phyloP scores from a whole-genome alignment of 2,329 filamentous ascomycete species.

The Ophiocordyceps australis region DNA sequence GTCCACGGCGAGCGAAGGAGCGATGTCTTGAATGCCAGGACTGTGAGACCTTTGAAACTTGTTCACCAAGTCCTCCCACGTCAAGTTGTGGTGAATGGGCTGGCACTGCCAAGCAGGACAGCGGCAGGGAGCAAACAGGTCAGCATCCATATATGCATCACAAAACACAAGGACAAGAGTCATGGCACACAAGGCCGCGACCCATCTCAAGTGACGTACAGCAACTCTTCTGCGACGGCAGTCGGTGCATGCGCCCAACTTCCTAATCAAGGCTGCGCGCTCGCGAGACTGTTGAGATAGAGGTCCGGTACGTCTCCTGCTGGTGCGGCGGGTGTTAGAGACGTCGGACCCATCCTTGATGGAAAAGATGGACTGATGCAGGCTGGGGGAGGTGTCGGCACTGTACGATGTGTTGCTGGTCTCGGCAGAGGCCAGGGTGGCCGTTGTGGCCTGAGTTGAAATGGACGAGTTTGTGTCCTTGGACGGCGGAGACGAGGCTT shows the following conservation, averaged over 20 bases:
- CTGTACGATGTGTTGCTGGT: slow-evolving; percentile 31
- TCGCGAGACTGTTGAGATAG: slow-evolving; percentile 39
- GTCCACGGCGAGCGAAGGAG: slow-evolving; percentile 18
- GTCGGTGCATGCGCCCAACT: slow-evolving; percentile 37
- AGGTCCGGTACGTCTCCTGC: slow-evolving; percentile 39
- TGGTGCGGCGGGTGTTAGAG: slow-evolving; percentile 32
- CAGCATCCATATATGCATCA: background rate
- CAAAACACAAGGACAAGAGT: too few relatives aligned
- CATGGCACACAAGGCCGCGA: too few relatives aligned
- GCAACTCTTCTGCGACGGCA: slow-evolving; percentile 38
- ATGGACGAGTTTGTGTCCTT: slow-evolving; percentile 36
- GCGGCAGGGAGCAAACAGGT: slow-evolving; percentile 1
- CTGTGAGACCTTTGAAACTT: slow-evolving; percentile 35
- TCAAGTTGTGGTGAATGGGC: slow-evolving; percentile 40
- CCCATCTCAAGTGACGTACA: slow-evolving; percentile 29
- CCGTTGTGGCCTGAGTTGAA: slow-evolving; percentile 29
- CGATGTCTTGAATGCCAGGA: slow-evolving; percentile 29
- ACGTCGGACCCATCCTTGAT: slow-evolving; percentile 35
- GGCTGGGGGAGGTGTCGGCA: slow-evolving; percentile 31
- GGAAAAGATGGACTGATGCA: slow-evolving; percentile 33
- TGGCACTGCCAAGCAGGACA: slow-evolving; percentile 36
- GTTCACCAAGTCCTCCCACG: slow-evolving; percentile 37
- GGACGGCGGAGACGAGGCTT: slow-evolving; percentile 13
- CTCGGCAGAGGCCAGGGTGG: slow-evolving; percentile 22
- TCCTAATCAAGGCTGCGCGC: slow-evolving; percentile 39